A percentile compares a stretch with the other conserved stretches of the same genome.
Conservation (phyloP, 208 protist species). For the Leishmania amazonensis region DNA sequence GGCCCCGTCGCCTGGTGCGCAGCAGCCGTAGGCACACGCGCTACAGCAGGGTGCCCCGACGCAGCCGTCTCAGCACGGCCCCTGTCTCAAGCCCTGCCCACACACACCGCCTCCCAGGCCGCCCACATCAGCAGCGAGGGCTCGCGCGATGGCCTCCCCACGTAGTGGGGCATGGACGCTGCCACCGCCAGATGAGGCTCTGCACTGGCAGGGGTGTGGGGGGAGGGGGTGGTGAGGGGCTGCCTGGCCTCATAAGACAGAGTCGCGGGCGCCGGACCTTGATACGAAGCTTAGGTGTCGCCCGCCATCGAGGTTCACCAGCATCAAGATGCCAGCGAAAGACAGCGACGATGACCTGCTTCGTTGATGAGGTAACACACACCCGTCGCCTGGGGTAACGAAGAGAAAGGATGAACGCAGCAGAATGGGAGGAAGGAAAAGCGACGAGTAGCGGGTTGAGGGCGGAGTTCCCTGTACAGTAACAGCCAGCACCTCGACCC, state of each 20-base stretch:
- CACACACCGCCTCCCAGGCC: neutral
- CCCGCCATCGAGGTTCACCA: neutral
- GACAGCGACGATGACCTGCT: too few relatives aligned
- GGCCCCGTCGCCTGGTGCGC: neutral
- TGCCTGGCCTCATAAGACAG: too few relatives aligned
- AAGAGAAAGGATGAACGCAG: neutral
- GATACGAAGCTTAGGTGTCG: neutral
- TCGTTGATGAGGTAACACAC: neutral
- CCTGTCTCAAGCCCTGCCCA: neutral
- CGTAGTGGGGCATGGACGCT: too few relatives aligned
- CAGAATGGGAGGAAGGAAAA: neutral
- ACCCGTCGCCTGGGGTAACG: neutral
- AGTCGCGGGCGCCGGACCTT: neutral
- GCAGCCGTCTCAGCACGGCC: neutral
- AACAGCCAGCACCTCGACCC: neutral
- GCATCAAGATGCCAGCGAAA: neutral
- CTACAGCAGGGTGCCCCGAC: neutral
- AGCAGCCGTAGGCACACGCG: neutral
- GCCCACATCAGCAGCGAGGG: too few relatives aligned
- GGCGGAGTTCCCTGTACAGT: neutral
- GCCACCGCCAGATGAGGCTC: too few relatives aligned
- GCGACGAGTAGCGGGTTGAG: neutral
- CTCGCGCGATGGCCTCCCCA: too few relatives aligned
- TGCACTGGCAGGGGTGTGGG: too few relatives aligned
- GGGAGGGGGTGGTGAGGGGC: too few relatives aligned